phyloP scores from a whole-genome alignment of 192 early-diverging fungal genomes.

The Chytriomyces hyalinus region DNA sequence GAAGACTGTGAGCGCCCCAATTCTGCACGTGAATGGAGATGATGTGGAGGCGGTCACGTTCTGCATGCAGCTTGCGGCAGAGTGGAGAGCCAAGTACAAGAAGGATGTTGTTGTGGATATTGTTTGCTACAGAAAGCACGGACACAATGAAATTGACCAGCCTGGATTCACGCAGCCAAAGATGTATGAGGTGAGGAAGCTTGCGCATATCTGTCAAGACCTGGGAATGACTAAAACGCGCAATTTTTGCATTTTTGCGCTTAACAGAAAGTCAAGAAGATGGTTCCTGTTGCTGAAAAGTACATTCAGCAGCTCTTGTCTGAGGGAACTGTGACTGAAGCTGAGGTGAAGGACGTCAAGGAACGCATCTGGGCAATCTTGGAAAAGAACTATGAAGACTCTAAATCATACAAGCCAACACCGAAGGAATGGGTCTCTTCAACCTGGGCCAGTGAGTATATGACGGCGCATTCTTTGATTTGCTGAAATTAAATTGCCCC shows the following conservation, averaged over 20 bases:
- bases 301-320: conserved; percentile 83
- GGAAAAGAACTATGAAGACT: conserved; percentile 89
- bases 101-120: conserved; percentile 96
- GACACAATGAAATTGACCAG: conserved; percentile 99
- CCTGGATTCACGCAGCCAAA: conserved; percentile 97
- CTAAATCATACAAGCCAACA: conserved; percentile 87
- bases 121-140: conserved; percentile 96
- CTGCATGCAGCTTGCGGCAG: conserved; percentile 91
- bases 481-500: no score
- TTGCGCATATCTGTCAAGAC: neutral
- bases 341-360: conserved; percentile 87
- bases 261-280: conserved; percentile 73
- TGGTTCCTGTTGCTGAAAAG: conserved; percentile 81
- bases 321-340: conserved; percentile 83
- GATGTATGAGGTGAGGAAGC: conserved; percentile 76
- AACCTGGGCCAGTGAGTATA: conserved; percentile 77
- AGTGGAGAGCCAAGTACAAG: conserved; percentile 96
- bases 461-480: neutral
- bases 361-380: conserved; percentile 89
- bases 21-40: conserved; percentile 98
- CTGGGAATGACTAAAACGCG: neutral
- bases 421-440: conserved; percentile 94
- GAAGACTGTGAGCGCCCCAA: conserved; percentile 95
- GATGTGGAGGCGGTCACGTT: conserved; percentile 96
- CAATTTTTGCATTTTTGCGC: neutral